Evolutionary conservation across 2,329 filamentous ascomycete species (phyloP).

Genomic region (Sporothrix brasiliensis): DNA sequence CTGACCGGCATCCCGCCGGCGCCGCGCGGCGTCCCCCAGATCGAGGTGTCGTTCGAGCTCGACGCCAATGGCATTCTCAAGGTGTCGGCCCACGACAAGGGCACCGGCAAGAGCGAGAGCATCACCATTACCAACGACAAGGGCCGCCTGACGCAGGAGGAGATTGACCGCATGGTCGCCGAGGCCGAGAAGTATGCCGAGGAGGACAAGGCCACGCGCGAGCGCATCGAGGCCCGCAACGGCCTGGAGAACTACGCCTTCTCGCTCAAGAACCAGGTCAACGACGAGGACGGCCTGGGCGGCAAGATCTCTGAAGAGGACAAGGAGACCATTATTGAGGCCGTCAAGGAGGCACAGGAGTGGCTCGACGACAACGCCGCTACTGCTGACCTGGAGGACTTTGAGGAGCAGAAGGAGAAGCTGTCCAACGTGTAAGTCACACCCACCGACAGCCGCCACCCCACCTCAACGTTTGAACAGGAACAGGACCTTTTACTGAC

Average conservation of each 20-base stretch:
- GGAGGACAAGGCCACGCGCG: constrained; percentile 97
- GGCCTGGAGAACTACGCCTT: constrained; percentile 98
- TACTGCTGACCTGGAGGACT: constrained; percentile 86
- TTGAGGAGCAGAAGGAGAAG: constrained; percentile 99
- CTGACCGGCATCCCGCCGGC: constrained; percentile 93
- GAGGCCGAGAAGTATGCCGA: constrained; percentile 99
- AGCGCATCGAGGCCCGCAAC: constrained; percentile 96
- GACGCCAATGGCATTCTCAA: constrained; percentile 98
- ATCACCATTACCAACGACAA: constrained; percentile 99
- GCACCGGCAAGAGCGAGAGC: constrained; percentile 93
- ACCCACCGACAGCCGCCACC: not conserved
- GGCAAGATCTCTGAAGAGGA: constrained; percentile 98
- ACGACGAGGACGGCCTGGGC: constrained; percentile 93
- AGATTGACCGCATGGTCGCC: constrained; percentile 98
- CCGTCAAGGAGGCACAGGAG: constrained; percentile 93
- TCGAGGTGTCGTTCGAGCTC: constrained; percentile 96
- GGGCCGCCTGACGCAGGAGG: constrained; percentile 91
- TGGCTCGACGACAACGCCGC: constrained; percentile 96
- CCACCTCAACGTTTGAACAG: too few species aligned
- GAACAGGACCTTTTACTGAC: not conserved
- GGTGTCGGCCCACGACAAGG: constrained; percentile 95
- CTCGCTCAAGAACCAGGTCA: constrained; percentile 98
- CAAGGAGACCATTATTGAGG: constrained; percentile 87
- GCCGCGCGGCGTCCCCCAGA: constrained; percentile 94
- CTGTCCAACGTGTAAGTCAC: constrained; percentile 70